A percentile compares a stretch with the other conserved stretches of the same genome.
Evolutionary conservation across 495 filamentous ascomycete genomes (phyloP).

Genomic region (Glarea lozoyensis): DNA sequence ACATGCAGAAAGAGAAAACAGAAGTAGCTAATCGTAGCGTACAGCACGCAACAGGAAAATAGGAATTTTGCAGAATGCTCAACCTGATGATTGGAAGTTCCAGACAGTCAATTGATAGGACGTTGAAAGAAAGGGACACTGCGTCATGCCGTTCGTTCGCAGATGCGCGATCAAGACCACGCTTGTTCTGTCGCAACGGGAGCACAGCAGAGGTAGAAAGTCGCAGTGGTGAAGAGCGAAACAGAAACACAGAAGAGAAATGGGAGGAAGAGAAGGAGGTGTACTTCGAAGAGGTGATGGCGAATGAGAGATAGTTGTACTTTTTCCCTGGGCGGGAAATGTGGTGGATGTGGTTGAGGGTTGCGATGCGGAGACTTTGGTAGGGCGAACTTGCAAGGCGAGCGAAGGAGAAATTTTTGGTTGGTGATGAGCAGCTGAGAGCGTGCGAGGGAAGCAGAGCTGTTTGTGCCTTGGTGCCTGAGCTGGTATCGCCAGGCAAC

Average conservation of each 20-base stretch:
- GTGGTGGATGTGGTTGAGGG: not conserved
- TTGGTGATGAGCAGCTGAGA: not conserved
- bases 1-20: too few relatives aligned
- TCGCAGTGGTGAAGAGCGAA: constrained; percentile 7
- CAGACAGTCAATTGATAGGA: too few relatives aligned
- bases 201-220: constrained; percentile 10
- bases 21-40: too few relatives aligned
- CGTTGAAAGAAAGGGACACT: constrained; percentile 8
- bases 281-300: not conserved
- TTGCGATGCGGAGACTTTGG: not conserved
- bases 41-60: too few relatives aligned
- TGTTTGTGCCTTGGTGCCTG: not conserved
- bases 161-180: constrained; percentile 6
- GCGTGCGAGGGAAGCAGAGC: not conserved
- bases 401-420: not conserved
- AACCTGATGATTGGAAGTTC: too few relatives aligned
- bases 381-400: not conserved
- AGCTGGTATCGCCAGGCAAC: not conserved
- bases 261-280: not conserved
- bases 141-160: constrained; percentile 11
- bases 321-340: constrained; percentile 1
- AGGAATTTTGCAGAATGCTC: too few relatives aligned
- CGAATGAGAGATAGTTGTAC: too few relatives aligned
- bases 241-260: not conserved
- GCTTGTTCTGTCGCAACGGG: constrained; percentile 11